Percentiles rank a stretch among this genome's conserved stretches.
Evolutionary conservation across 345 rosid genomes (phyloP).

Genomic region (Hibiscus mutabilis): DNA sequence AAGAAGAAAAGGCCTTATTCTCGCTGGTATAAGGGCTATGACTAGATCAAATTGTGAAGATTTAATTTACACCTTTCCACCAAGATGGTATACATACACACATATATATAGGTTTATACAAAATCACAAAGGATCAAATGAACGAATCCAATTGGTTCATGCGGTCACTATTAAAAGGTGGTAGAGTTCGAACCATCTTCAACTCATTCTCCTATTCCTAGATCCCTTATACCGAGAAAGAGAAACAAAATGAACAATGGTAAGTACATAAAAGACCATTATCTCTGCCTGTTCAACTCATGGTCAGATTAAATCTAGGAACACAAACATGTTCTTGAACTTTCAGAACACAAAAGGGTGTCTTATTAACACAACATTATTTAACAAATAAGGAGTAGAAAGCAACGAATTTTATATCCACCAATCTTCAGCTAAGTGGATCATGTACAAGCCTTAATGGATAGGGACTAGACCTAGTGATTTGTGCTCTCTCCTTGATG

Average conservation of each 20-base stretch:
- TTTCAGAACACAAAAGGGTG: not conserved
- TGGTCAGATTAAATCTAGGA: not conserved
- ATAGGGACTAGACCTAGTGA: no score
- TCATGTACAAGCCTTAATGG: not conserved
- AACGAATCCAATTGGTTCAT: not conserved
- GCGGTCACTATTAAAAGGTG: not conserved
- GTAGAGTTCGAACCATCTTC: not conserved
- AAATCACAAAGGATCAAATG: not conserved
- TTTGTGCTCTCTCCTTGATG: no score
- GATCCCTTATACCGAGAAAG: not conserved
- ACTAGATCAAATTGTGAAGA: not conserved
- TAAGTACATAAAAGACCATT: no score
- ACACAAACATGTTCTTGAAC: not conserved
- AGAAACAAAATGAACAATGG: no score
- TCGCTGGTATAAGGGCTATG: not conserved
- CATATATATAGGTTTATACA: not conserved
- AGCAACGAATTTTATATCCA: not conserved
- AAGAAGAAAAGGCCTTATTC: not conserved
- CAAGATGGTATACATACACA: not conserved
- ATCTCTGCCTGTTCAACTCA: not conserved
- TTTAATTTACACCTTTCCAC: not conserved
- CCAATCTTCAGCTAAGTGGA: not conserved
- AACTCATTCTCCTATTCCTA: no score
- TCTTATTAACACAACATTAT: not conserved
- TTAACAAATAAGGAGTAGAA: not conserved